Evolutionary conservation across 495 filamentous ascomycete genomes (phyloP).

Genomic region (Pseudoneurospora amorphoporcata): DNA sequence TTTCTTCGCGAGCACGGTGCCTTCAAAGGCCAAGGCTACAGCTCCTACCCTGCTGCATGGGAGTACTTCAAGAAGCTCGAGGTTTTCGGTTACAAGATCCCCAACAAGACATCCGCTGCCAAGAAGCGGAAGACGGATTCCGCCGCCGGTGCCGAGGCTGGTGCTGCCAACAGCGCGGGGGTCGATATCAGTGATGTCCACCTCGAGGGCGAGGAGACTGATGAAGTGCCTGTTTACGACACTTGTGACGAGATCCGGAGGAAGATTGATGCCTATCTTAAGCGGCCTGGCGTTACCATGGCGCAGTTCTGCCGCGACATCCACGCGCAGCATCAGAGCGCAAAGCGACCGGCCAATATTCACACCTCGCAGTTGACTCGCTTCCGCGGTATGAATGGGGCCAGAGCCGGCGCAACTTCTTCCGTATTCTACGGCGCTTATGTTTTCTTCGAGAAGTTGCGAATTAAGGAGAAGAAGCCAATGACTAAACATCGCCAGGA

Average conservation of each 20-base stretch:
- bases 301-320: conserved; percentile 43
- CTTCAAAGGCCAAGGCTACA: conserved; percentile 17
- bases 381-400: conserved; percentile 41
- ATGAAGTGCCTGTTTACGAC: conserved; percentile 39
- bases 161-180: conserved; percentile 2
- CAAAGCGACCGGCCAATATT: conserved; percentile 15
- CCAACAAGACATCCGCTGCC: neutral
- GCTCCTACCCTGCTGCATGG: conserved; percentile 20
- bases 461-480: conserved; percentile 42
- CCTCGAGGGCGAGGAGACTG: conserved; percentile 32
- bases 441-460: conserved; percentile 51
- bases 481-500: conserved; percentile 41
- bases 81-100: conserved; percentile 18
- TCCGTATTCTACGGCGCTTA: conserved; percentile 42
- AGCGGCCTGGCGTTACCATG: conserved; percentile 37
- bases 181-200: conserved; percentile 27
- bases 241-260: conserved; percentile 46
- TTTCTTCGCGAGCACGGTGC: conserved; percentile 30
- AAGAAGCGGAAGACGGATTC: conserved; percentile 21
- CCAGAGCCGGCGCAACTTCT: conserved; percentile 29
- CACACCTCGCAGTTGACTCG: conserved; percentile 25
- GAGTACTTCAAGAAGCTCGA: conserved; percentile 28
- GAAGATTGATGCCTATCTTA: conserved; percentile 44
- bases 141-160: conserved; percentile 2
- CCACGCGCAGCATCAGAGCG: conserved; percentile 17